Evolutionary conservation across 1,284 basidiomycete species (phyloP).

Genomic region (Coniferiporia sulphurascens): DNA sequence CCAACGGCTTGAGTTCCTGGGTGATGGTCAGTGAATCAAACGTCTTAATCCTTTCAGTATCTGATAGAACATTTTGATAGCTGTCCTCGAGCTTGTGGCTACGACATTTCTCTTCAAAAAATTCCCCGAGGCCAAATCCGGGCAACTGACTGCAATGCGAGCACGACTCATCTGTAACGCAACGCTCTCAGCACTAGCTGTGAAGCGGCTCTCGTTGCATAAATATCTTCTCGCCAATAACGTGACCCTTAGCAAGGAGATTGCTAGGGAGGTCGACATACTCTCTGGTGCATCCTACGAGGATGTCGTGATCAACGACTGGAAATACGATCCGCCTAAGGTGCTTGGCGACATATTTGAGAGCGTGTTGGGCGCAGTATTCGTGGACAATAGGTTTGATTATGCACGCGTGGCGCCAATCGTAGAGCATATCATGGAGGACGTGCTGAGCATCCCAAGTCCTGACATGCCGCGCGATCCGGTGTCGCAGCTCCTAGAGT

Average conservation of each 20-base stretch:
- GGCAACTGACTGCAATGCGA: conserved; percentile 67
- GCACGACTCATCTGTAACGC: conserved; percentile 70
- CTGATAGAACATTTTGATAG: conserved; percentile 31
- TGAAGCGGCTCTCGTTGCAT: conserved; percentile 64
- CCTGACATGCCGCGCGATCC: conserved; percentile 62
- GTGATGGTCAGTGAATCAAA: conserved; percentile 57
- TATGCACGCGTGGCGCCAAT: conserved; percentile 59
- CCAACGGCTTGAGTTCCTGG: conserved; percentile 80
- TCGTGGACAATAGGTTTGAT: conserved; percentile 75
- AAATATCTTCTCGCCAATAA: conserved; percentile 66
- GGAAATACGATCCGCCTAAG: conserved; percentile 82
- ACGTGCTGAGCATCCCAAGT: conserved; percentile 50
- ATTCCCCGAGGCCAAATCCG: conserved; percentile 66
- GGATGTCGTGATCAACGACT: conserved; percentile 63
- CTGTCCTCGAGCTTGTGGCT: conserved; percentile 72
- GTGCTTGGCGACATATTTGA: conserved; percentile 75
- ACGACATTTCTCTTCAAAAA: conserved; percentile 67
- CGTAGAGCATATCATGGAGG: conserved; percentile 55
- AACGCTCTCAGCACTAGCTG: conserved; percentile 63
- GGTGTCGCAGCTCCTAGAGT: conserved; percentile 59
- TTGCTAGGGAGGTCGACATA: conserved; percentile 53
- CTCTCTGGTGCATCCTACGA: conserved; percentile 49
- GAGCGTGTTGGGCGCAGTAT: conserved; percentile 77
- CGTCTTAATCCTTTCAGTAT: neutral
- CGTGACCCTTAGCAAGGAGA: conserved; percentile 60